Conservation (phyloP, 441 rosid genomes). For the Isatis lusitanica region DNA sequence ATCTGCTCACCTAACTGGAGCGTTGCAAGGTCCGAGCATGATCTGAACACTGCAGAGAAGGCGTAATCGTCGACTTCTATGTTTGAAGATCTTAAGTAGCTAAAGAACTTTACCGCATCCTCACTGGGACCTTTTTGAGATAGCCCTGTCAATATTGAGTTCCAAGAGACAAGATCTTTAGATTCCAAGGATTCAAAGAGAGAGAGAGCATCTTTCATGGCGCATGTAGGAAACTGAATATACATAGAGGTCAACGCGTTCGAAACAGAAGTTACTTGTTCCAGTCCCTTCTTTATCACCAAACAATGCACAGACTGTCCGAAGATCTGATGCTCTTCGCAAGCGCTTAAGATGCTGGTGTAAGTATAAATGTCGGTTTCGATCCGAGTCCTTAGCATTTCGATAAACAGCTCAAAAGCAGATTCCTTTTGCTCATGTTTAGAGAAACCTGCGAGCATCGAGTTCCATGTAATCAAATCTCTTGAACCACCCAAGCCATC, state of each 20-base stretch:
- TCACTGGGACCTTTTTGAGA: constrained; percentile 60
- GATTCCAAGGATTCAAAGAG: constrained; percentile 52
- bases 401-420: constrained; percentile 50
- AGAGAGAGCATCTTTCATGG: constrained; percentile 52
- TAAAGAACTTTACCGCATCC: constrained; percentile 53
- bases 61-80: constrained; percentile 63
- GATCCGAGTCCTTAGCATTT: constrained; percentile 47
- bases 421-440: constrained; percentile 46
- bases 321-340: constrained; percentile 35
- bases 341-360: constrained; percentile 61
- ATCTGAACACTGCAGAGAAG: constrained; percentile 71
- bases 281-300: constrained; percentile 65
- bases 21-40: constrained; percentile 78
- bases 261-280: constrained; percentile 48
- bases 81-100: constrained; percentile 46
- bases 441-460: constrained; percentile 64
- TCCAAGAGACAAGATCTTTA: constrained; percentile 78
- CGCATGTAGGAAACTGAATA: constrained; percentile 44
- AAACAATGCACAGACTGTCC: constrained; percentile 62
- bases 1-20: constrained; percentile 68
- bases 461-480: constrained; percentile 75
- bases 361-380: constrained; percentile 65
- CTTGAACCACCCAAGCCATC: constrained; percentile 41
- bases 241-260: constrained; percentile 70
- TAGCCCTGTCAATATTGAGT: constrained; percentile 69